Evolutionary conservation across 2,329 filamentous ascomycete species (phyloP).

Genomic region (Talaromyces albobiverticillius): DNA sequence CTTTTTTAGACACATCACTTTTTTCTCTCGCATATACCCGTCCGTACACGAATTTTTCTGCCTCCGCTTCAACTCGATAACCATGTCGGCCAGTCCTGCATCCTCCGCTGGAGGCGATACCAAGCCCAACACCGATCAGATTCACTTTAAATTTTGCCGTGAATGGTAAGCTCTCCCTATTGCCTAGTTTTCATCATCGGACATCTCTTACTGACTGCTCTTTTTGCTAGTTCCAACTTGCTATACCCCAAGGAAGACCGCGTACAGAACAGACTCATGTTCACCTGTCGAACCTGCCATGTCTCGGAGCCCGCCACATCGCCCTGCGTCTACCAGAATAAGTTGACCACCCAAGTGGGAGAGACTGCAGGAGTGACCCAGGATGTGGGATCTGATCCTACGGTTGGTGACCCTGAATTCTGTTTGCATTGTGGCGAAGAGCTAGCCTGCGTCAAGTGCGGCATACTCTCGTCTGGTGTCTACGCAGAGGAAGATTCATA

Average conservation of each 20-base stretch:
- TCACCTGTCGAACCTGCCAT: conserved; percentile 92
- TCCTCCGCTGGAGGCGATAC: conserved; percentile 37
- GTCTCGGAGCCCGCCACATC: conserved; percentile 84
- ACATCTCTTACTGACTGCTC: neutral
- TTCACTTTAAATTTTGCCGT: conserved; percentile 96
- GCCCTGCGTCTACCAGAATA: conserved; percentile 92
- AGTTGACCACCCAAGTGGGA: conserved; percentile 84
- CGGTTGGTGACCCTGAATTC: conserved; percentile 72
- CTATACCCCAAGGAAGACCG: conserved; percentile 95
- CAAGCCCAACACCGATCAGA: conserved; percentile 61
- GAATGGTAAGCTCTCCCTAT: conserved; percentile 65
- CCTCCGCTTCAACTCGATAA: neutral
- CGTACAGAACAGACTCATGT: conserved; percentile 78
- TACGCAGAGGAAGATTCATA: neutral
- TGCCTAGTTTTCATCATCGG: neutral
- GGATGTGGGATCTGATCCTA: conserved; percentile 95
- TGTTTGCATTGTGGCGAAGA: conserved; percentile 60
- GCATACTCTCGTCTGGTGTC: conserved; percentile 29
- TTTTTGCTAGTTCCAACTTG: conserved; percentile 75
- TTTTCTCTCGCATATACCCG: neutral
- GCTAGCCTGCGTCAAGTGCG: conserved; percentile 54
- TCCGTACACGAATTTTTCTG: neutral
- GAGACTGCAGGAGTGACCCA: conserved; percentile 97
- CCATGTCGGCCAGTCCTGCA: conserved; percentile 43
- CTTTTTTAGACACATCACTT: neutral